Percentiles rank a stretch among this genome's conserved stretches.
These are phyloP conservation scores for Phylloporus rhodoxanthus DNA, from an alignment of 768 basidiomycete species.

Conservation along the genomic window DNA sequence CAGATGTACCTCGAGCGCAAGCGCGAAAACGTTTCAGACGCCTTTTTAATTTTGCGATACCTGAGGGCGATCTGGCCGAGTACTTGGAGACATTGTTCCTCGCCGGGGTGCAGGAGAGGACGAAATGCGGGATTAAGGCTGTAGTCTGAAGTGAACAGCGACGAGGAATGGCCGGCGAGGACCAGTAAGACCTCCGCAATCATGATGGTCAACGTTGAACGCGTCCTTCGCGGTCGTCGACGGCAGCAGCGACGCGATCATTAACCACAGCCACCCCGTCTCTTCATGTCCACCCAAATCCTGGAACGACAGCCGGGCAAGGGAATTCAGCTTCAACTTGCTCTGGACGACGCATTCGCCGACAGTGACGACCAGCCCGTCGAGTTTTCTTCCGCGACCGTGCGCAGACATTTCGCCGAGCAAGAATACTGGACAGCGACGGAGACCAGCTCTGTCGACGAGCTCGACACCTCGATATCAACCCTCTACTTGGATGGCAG, in stretches of 20 bases:
- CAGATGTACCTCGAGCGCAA: conserved; percentile 73
- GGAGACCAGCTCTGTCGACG: conserved; percentile 31
- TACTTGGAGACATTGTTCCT: conserved; percentile 77
- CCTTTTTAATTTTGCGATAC: conserved; percentile 65
- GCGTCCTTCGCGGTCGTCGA: background rate
- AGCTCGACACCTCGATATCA: conserved; percentile 46
- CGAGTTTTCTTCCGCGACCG: conserved; percentile 55
- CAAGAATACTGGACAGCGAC: conserved; percentile 35
- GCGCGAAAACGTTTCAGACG: conserved; percentile 45
- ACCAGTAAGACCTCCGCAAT: conserved; percentile 85
- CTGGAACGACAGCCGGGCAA: conserved; percentile 25
- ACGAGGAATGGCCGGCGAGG: conserved; percentile 82
- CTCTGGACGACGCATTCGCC: conserved; percentile 66
- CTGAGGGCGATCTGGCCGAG: conserved; percentile 70
- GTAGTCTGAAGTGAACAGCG: conserved; percentile 64
- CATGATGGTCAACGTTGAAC: conserved; percentile 40
- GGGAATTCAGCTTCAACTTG: conserved; percentile 24
- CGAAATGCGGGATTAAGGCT: conserved; percentile 57
- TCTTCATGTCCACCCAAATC: conserved; percentile 13
- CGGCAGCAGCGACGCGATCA: background rate
- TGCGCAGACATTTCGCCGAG: conserved; percentile 57
- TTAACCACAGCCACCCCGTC: background rate
- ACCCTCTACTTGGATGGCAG: conserved; percentile 50
- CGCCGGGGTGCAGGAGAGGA: conserved; percentile 82
- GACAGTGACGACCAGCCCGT: conserved; percentile 45